Conservation (phyloP, 257 asterid genomes). For the Nicotiana knightiana region DNA sequence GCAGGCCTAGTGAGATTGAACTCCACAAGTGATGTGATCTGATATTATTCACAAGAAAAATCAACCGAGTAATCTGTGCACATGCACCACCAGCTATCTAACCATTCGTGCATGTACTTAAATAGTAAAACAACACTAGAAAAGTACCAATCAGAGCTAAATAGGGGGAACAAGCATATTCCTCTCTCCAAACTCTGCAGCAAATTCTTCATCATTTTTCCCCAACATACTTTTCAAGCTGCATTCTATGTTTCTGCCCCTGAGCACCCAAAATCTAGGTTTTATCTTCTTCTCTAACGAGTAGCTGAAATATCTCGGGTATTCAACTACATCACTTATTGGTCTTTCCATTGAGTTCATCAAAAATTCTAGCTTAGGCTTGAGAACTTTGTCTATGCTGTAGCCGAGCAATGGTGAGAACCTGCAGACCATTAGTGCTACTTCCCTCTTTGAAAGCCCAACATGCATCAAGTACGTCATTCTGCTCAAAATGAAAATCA, state of each 20-base stretch:
- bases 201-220: slow-evolving; percentile 85
- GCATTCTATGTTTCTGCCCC: slow-evolving; percentile 46
- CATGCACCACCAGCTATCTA: not conserved
- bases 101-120: not conserved
- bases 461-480: slow-evolving; percentile 51
- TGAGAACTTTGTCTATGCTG: slow-evolving; percentile 67
- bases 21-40: not conserved
- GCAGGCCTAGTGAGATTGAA: not conserved
- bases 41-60: not conserved
- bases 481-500: slow-evolving; percentile 31
- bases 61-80: not conserved
- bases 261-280: slow-evolving; percentile 74
- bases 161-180: slow-evolving; percentile 37
- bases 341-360: slow-evolving; percentile 63
- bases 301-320: slow-evolving; percentile 95
- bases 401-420: slow-evolving; percentile 92
- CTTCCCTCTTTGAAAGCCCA: slow-evolving; percentile 63
- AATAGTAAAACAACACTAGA: not conserved
- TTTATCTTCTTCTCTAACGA: slow-evolving; percentile 91
- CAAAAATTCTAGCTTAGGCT: slow-evolving; percentile 74
- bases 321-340: slow-evolving; percentile 57
- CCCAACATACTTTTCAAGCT: slow-evolving; percentile 77
- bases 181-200: slow-evolving; percentile 41
- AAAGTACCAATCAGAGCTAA: not conserved
- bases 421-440: slow-evolving; percentile 62